Base-by-base conservation (phyloP, 1,284 basidiomycete genomes). In the Leccinum pachyderme region DNA sequence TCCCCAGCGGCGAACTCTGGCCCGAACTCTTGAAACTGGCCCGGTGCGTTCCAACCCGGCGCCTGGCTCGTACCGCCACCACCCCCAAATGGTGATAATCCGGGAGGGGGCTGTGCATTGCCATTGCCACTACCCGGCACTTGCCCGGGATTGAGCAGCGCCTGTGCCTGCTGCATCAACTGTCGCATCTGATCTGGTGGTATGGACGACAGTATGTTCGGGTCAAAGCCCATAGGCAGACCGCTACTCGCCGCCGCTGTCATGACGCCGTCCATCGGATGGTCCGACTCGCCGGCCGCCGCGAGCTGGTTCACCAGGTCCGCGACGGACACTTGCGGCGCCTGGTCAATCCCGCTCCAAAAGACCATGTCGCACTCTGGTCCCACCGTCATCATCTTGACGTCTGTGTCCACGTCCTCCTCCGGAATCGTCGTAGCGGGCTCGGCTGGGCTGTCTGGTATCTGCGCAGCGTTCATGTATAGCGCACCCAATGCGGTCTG, bases 361-460 rank as follows among this genome's bases (percentile, higher is more conserved):
- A 87, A 84, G 53, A 86, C 65, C 37, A 76, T 72, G 61, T 91
- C 87, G 54, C 81, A 78, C 49, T 89, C 86, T 18, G 81, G 75
- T 25, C 89, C 89, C 35, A 81, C 77, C 27, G 82, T 78, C 87
- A 92, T 91, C 50, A 72, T 65, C 64, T 77, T 78, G 60, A 81
- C 78, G 47, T 81, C 77, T 63, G 72, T 76, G 69, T 91, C 87
- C 58, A 83, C 76, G 64, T 89, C 83, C 58, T 87, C 87, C 61
- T 87, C 86, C 41, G 79, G 66, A 59, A 88, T 78, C 63, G 78
- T 75, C 56, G 70, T 69, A 18, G 77, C 63, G n/a, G 85, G 83
- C 70, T 91, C 89, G 33, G 79, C 79, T n/a, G 90, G 87, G 55
- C 84, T 80, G 50, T 89, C 86, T 24, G 90, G 89, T 63, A 91